Percentiles rank a stretch among this genome's conserved stretches.
These are phyloP conservation scores for Tanacetum coccineum DNA, from an alignment of 129 eudicot species.

Conservation along the genomic window DNA sequence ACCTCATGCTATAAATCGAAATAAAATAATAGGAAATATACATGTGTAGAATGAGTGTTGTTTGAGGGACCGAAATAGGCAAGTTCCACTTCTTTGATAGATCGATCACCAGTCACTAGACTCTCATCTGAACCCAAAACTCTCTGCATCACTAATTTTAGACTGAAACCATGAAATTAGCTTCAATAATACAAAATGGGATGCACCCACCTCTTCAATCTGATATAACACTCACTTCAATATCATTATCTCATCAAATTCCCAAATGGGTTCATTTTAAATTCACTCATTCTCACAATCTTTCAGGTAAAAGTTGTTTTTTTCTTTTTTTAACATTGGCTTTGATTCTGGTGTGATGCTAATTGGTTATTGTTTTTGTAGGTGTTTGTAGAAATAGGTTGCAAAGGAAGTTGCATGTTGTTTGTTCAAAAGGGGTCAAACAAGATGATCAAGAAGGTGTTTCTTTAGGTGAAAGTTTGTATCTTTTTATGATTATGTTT, in stretches of 20 bases:
- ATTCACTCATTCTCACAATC: slow-evolving; percentile 28
- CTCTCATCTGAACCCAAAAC: no score
- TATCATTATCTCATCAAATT: slow-evolving; percentile 19
- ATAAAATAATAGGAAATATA: no score
- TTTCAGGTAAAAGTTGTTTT: slow-evolving; percentile 29
- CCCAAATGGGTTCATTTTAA: slow-evolving; percentile 37
- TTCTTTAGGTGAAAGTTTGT: slow-evolving; percentile 41
- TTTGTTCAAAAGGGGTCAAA: slow-evolving; percentile 52
- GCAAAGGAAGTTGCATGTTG: slow-evolving; percentile 27
- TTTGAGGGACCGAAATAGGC: no score
- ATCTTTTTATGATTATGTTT: no score
- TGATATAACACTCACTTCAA: slow-evolving; percentile 27
- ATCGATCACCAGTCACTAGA: no score
- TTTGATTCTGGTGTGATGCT: background rate
- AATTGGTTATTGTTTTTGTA: slow-evolving; percentile 11
- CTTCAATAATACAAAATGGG: slow-evolving; percentile 46
- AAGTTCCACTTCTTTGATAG: no score
- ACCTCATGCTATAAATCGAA: no score
- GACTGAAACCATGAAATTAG: slow-evolving; percentile 38
- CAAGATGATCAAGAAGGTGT: slow-evolving; percentile 49
- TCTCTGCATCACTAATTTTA: no score
- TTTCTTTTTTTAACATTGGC: background rate
- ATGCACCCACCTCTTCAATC: slow-evolving; percentile 30
- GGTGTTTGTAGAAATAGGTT: slow-evolving; percentile 36
- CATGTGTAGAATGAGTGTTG: no score